Percentiles rank a stretch among this genome's conserved stretches.
Conservation (phyloP, 139 green algal species). For the Coelastrella sp. region DNA sequence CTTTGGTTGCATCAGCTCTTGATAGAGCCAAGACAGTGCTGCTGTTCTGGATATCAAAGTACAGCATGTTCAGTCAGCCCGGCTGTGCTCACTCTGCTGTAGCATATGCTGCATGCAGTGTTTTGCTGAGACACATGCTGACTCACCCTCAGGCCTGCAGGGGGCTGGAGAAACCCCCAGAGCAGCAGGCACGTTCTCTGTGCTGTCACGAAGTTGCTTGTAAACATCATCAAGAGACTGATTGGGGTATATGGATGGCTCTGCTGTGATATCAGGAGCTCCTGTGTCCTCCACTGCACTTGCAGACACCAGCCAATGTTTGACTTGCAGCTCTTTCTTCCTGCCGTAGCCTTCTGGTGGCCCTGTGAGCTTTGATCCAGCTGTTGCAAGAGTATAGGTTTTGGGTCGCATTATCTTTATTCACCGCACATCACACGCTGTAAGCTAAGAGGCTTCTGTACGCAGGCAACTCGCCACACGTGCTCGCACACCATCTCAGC, state of each 20-base stretch:
- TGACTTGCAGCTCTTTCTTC: conserved; percentile 44
- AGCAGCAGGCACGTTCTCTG: conserved; percentile 15
- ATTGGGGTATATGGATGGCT: conserved; percentile 35
- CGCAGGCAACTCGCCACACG: neutral
- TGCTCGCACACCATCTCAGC: too few relatives aligned
- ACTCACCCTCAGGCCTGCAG: too few relatives aligned
- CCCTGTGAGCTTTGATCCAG: neutral
- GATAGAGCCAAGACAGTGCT: too few relatives aligned
- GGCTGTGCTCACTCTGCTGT: too few relatives aligned
- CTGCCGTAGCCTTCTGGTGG: conserved; percentile 29
- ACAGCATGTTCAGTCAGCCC: too few relatives aligned
- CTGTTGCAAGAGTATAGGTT: neutral
- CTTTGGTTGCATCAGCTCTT: too few relatives aligned
- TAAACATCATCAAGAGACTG: conserved; percentile 42
- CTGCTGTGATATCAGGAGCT: conserved; percentile 20
- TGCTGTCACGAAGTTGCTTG: conserved; percentile 41
- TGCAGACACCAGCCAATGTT: conserved; percentile 33
- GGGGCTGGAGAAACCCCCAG: too few relatives aligned
- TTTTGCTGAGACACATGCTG: too few relatives aligned
- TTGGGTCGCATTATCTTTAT: neutral
- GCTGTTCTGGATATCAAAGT: too few relatives aligned
- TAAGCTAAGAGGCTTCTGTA: neutral
- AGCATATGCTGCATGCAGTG: too few relatives aligned
- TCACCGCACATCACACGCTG: neutral
- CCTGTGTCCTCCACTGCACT: neutral